Evolutionary conservation across 495 filamentous ascomycete species (phyloP).

Genomic region (Lentithecium fluviatile): DNA sequence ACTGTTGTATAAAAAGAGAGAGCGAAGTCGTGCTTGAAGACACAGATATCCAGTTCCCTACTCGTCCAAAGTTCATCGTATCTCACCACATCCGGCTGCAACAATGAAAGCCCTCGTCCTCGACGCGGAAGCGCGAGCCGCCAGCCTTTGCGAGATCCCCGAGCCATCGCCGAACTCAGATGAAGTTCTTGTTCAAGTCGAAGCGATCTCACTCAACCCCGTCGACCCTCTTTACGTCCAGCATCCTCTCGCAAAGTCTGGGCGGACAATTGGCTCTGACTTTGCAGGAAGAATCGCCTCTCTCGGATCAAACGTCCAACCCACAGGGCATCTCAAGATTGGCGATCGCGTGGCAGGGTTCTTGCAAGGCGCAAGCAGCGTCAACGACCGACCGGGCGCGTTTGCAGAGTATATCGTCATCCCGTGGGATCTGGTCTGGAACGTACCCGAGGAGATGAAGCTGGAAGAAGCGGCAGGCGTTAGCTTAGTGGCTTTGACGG

Average conservation of each 20-base stretch:
- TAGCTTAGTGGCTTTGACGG: constrained; percentile 38
- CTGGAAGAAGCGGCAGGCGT: constrained; percentile 42
- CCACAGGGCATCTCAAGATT: constrained; percentile 15
- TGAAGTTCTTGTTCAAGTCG: constrained; percentile 33
- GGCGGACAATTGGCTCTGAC: constrained; percentile 47
- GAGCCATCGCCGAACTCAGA: constrained; percentile 25
- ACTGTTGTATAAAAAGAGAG: no score
- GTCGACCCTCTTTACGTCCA: constrained; percentile 43
- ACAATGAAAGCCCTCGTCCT: constrained; percentile 40
- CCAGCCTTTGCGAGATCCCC: constrained; percentile 34
- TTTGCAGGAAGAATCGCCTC: constrained; percentile 47
- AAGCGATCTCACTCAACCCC: constrained; percentile 38
- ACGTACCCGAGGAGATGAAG: constrained; percentile 37
- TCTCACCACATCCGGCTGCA: neutral
- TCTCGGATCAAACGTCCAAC: constrained; percentile 17
- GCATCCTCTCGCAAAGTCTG: constrained; percentile 39
- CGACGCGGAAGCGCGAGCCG: constrained; percentile 36
- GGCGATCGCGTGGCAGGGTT: constrained; percentile 38
- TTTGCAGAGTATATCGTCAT: constrained; percentile 47
- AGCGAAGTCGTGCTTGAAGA: no score
- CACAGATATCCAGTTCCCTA: no score
- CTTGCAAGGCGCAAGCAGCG: constrained; percentile 43
- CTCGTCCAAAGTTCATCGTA: no score
- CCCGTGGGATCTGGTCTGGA: constrained; percentile 43
- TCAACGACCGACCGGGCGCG: constrained; percentile 43